A percentile compares a stretch with the other conserved stretches of the same genome.
Conservation (phyloP, 148 eudicot species). For the Rheum nobile region DNA sequence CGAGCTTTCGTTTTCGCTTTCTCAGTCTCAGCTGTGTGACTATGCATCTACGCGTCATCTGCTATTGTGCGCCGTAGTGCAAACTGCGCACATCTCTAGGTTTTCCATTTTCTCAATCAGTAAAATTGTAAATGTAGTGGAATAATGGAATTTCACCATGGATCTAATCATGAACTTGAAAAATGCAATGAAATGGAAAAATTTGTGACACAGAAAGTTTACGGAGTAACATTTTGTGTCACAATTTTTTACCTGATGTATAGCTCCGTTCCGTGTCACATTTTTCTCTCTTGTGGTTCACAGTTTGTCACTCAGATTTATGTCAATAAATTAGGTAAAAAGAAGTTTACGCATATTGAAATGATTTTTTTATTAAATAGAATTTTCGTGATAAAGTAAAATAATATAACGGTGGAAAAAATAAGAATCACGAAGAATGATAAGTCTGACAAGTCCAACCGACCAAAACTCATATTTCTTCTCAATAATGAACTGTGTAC, state of each 20-base stretch:
- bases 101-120: not conserved
- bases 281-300: not conserved
- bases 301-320: not conserved
- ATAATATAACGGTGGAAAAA: too few relatives aligned
- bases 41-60: not conserved
- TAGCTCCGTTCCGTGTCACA: not conserved
- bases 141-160: too few relatives aligned
- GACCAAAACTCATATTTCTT: not conserved
- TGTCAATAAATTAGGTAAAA: not conserved
- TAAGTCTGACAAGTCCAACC: not conserved
- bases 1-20: conserved; percentile 1
- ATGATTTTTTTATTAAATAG: too few relatives aligned
- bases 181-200: too few relatives aligned
- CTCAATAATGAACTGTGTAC: not conserved
- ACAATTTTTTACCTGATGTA: too few relatives aligned
- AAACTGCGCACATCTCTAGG: not conserved
- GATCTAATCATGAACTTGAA: too few relatives aligned
- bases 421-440: not conserved
- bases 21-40: not conserved
- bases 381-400: not conserved
- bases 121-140: not conserved
- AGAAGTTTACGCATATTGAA: not conserved
- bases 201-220: too few relatives aligned
- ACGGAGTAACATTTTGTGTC: too few relatives aligned
- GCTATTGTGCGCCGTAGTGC: not conserved